Conservation (phyloP, 139 green algal species). For the Coelastrella sp. region DNA sequence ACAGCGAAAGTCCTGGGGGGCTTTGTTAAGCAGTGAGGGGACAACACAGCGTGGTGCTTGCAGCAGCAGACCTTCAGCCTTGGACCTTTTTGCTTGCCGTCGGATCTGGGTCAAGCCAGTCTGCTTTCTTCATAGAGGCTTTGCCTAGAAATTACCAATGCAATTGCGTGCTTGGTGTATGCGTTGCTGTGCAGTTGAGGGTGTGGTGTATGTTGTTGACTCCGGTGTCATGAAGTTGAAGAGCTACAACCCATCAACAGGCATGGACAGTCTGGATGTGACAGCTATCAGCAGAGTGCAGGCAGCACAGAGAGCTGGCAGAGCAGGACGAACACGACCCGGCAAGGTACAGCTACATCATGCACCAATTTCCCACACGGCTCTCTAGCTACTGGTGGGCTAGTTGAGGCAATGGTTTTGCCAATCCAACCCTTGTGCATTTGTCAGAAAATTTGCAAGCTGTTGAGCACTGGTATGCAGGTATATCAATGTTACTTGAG, state of each 20-base stretch:
- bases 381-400: no score
- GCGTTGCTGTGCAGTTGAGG: constrained; percentile 67
- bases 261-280: constrained; percentile 92
- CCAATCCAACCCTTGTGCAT: no score
- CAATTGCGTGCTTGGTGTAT: neutral
- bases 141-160: neutral
- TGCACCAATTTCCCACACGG: no score
- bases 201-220: constrained; percentile 94
- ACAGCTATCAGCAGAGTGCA: constrained; percentile 87
- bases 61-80: no score
- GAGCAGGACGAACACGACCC: constrained; percentile 88
- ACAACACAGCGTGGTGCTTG: no score
- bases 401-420: no score
- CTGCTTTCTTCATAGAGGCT: neutral
- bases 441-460: no score
- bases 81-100: no score
- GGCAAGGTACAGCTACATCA: constrained; percentile 69
- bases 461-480: no score
- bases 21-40: no score
- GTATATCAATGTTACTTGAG: no score
- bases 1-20: no score
- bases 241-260: constrained; percentile 86
- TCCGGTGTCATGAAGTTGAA: constrained; percentile 95
- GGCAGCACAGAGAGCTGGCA: constrained; percentile 90
- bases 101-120: neutral